These are phyloP conservation scores for Trametes meyenii DNA, from an alignment of 768 basidiomycete genomes.

Conservation along the genomic window DNA sequence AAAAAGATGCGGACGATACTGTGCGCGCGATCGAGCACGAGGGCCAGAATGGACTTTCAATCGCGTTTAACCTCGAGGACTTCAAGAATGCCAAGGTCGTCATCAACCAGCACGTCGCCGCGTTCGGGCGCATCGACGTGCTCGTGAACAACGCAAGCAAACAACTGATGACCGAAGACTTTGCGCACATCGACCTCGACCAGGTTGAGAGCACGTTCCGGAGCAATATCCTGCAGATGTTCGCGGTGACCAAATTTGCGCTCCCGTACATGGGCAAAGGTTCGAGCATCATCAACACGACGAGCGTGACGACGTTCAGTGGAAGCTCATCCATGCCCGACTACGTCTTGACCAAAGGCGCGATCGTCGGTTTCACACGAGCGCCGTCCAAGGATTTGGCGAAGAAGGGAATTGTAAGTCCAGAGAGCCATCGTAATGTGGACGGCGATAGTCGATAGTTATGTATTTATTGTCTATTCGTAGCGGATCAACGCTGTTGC, in stretches of 20 bases:
- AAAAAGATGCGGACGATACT: constrained; percentile 53
- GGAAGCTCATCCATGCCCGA: constrained; percentile 42
- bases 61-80: constrained; percentile 47
- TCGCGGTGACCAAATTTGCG: constrained; percentile 57
- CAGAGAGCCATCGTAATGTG: too few relatives aligned
- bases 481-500: constrained; percentile 32
- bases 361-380: constrained; percentile 59
- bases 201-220: constrained; percentile 58
- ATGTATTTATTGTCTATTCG: neutral
- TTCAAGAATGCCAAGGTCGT: constrained; percentile 41
- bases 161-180: constrained; percentile 45
- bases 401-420: constrained; percentile 60
- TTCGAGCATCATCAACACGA: constrained; percentile 61
- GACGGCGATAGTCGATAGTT: too few relatives aligned
- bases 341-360: constrained; percentile 64
- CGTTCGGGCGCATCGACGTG: constrained; percentile 52
- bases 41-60: constrained; percentile 40
- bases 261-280: constrained; percentile 63
- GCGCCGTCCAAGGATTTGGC: constrained; percentile 55
- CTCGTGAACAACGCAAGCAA: constrained; percentile 65
- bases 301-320: constrained; percentile 58
- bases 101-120: constrained; percentile 50
- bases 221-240: constrained; percentile 62
- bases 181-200: constrained; percentile 52
- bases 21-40: constrained; percentile 51